A percentile compares a stretch with the other conserved stretches of the same genome.
Conservation (phyloP, 345 rosid genomes). For the Populus simonii region DNA sequence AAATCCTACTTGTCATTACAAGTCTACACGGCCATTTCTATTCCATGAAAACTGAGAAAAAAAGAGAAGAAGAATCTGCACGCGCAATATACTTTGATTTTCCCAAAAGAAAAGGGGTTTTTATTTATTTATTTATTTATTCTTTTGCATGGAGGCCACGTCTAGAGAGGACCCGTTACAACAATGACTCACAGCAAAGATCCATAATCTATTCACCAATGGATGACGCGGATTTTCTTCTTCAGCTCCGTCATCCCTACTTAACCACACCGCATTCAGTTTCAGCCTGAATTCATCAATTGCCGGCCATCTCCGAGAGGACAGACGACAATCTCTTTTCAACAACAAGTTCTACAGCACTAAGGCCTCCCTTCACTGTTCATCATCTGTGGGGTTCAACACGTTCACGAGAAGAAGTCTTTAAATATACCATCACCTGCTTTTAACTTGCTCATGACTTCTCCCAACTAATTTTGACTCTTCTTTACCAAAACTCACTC, state of each 20-base stretch:
- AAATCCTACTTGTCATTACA: no score
- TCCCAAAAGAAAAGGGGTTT: background rate
- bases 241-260: background rate
- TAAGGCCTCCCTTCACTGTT: no score
- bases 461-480: background rate
- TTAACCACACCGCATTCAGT: background rate
- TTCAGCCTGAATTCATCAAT: background rate
- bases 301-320: background rate
- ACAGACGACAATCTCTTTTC: background rate
- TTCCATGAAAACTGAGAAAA: no score
- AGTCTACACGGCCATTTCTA: no score
- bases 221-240: background rate
- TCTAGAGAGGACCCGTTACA: background rate
- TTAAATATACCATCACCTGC: background rate
- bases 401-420: background rate
- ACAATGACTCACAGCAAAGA: background rate
- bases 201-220: no score
- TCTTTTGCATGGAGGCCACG: conserved; percentile 7
- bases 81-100: background rate
- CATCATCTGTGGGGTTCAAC: background rate
- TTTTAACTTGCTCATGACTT: background rate
- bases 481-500: background rate
- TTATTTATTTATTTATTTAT: background rate
- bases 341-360: background rate
- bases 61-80: no score